Conservation (phyloP, 2,329 filamentous ascomycete species). For the Sporothrix pseudoabietina region DNA sequence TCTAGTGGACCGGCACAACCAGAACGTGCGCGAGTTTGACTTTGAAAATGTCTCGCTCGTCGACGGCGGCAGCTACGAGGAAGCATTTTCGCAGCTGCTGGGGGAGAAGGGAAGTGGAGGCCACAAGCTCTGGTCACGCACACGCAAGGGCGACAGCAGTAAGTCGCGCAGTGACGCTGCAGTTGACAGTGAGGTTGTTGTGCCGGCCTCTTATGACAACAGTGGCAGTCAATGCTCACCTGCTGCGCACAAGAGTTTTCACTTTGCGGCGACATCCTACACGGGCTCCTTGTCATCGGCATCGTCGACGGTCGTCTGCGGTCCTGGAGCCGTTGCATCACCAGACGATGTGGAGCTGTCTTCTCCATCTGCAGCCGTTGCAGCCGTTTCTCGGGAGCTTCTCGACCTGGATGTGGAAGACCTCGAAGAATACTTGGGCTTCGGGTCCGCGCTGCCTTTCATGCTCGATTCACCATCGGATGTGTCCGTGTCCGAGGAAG, state of each 20-base stretch:
- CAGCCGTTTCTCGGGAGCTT: slow-evolving; percentile 56
- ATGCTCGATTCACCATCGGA: slow-evolving; percentile 20
- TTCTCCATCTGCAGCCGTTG: slow-evolving; percentile 56
- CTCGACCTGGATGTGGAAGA: slow-evolving; percentile 47
- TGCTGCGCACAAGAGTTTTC: slow-evolving; percentile 35
- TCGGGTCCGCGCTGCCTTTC: slow-evolving; percentile 25
- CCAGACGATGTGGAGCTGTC: slow-evolving; percentile 46
- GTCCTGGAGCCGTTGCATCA: slow-evolving; percentile 24
- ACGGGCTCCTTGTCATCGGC: slow-evolving; percentile 32
- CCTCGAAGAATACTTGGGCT: slow-evolving; percentile 41
- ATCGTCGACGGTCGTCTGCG: slow-evolving; percentile 21
- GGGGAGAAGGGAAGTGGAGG: slow-evolving; percentile 47
- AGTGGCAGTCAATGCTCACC: neutral
- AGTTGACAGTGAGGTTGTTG: neutral
- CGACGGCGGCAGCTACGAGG: slow-evolving; percentile 73
- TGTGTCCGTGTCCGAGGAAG: neutral
- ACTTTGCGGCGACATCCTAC: slow-evolving; percentile 33
- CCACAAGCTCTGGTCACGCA: slow-evolving; percentile 48
- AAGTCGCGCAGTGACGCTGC: slow-evolving; percentile 36
- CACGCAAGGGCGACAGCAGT: slow-evolving; percentile 40
- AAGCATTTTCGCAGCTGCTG: slow-evolving; percentile 74
- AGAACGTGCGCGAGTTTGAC: slow-evolving; percentile 73
- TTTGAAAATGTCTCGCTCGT: slow-evolving; percentile 75
- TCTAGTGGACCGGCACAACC: slow-evolving; percentile 68
- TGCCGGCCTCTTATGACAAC: too few species aligned